Percentiles rank a stretch among this genome's conserved stretches.
phyloP scores from a whole-genome alignment of 768 basidiomycete genomes.

The Termitomyces titanicus region DNA sequence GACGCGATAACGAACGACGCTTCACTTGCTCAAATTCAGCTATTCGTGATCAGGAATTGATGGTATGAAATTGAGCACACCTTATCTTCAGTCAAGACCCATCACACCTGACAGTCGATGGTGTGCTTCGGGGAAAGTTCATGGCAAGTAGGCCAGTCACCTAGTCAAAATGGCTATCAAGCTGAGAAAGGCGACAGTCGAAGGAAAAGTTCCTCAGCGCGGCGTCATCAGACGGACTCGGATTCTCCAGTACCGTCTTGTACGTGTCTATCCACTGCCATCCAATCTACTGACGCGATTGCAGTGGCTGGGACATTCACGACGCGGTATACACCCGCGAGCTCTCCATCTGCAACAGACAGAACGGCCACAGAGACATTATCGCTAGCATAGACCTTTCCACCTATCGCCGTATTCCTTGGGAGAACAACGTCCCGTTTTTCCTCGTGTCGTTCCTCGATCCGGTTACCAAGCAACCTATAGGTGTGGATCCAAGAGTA shows the following conservation, averaged over 20 bases:
- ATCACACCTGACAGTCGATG: slow-evolving; percentile 62
- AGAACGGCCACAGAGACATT: slow-evolving; percentile 91
- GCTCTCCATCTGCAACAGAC: slow-evolving; percentile 84
- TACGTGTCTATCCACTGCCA: slow-evolving; percentile 19
- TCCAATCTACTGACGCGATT: neutral
- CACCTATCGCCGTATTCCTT: slow-evolving; percentile 84
- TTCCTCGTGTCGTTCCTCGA: slow-evolving; percentile 91
- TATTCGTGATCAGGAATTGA: slow-evolving; percentile 45
- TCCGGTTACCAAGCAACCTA: slow-evolving; percentile 74
- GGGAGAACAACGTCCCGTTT: slow-evolving; percentile 90
- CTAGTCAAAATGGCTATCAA: neutral
- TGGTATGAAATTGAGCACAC: slow-evolving; percentile 39
- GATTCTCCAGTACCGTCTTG: slow-evolving; percentile 94
- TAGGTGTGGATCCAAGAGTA: slow-evolving; percentile 86
- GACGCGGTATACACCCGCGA: slow-evolving; percentile 83
- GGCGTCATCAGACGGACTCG: slow-evolving; percentile 77
- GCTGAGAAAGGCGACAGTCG: too few species aligned
- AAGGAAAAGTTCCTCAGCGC: slow-evolving; percentile 89
- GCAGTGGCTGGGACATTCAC: slow-evolving; percentile 90
- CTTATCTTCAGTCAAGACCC: neutral
- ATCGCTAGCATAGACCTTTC: slow-evolving; percentile 83
- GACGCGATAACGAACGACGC: neutral
- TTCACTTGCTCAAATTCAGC: slow-evolving; percentile 1
- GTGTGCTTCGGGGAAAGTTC: slow-evolving; percentile 91
- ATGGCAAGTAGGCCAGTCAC: slow-evolving; percentile 46